phyloP scores from a whole-genome alignment of 352 stramenopile species.

The Plasmopara muralis region DNA sequence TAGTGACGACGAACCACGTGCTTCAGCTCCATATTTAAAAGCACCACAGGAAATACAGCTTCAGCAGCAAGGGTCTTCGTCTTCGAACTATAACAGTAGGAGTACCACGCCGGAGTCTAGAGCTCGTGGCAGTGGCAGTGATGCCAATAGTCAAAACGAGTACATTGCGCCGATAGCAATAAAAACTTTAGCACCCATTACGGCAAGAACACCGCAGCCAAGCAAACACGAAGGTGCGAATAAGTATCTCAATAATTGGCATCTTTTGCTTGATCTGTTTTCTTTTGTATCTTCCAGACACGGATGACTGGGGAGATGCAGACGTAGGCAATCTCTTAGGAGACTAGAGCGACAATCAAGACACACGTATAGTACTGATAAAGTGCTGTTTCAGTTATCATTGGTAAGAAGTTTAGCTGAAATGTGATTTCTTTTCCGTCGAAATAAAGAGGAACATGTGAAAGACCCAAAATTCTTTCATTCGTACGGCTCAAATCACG shows the following conservation, averaged over 20 bases:
- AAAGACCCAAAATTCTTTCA: not conserved
- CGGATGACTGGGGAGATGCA: slow-evolving; percentile 74
- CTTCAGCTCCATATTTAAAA: slow-evolving; percentile 15
- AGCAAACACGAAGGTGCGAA: slow-evolving; percentile 44
- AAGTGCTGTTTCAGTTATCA: slow-evolving; percentile 10
- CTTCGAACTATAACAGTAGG: slow-evolving; percentile 19
- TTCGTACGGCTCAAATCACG: slow-evolving; percentile 3
- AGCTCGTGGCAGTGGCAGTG: slow-evolving; percentile 18
- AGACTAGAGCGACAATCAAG: slow-evolving; percentile 28
- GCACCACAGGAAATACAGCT: slow-evolving; percentile 23
- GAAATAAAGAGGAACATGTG: slow-evolving; percentile 4
- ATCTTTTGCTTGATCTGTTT: not conserved
- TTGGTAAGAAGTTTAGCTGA: slow-evolving; percentile 3
- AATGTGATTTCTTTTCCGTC: slow-evolving; percentile 5
- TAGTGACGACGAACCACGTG: slow-evolving; percentile 14
- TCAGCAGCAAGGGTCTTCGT: slow-evolving; percentile 15
- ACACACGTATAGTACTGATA: slow-evolving; percentile 5
- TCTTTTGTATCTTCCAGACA: slow-evolving; percentile 26
- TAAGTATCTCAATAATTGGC: slow-evolving; percentile 14
- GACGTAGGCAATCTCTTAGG: slow-evolving; percentile 71
- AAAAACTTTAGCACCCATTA: slow-evolving; percentile 27
- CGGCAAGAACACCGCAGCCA: slow-evolving; percentile 16
- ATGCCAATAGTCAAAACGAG: slow-evolving; percentile 23
- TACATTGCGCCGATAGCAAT: slow-evolving; percentile 35
- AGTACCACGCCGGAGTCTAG: slow-evolving; percentile 15